phyloP scores from a whole-genome alignment of 352 stramenopile genomes.

The Pythium aquatile region DNA sequence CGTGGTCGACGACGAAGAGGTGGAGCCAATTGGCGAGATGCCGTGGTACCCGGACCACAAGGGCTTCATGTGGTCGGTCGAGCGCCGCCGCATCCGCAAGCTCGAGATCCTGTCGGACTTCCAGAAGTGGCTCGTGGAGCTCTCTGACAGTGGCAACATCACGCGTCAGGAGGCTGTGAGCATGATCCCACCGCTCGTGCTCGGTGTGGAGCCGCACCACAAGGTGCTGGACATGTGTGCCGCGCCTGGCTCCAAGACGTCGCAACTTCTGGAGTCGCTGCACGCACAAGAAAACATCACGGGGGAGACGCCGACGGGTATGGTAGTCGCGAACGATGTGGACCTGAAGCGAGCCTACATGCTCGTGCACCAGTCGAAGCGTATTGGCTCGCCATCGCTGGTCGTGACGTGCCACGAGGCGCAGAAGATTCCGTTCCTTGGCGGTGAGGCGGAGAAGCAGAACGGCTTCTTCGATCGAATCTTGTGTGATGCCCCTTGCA shows the following conservation, averaged over 20 bases:
- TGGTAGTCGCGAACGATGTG: slow-evolving; percentile 97
- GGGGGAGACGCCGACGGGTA: slow-evolving; percentile 81
- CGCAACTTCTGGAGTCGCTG: slow-evolving; percentile 95
- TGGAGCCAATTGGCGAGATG: slow-evolving; percentile 83
- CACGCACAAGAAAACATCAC: slow-evolving; percentile 79
- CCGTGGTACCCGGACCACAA: slow-evolving; percentile 89
- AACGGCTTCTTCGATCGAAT: slow-evolving; percentile 97
- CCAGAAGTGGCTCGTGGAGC: slow-evolving; percentile 95
- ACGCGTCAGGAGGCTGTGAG: slow-evolving; percentile 98
- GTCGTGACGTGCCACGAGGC: slow-evolving; percentile 96
- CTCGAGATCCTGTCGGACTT: slow-evolving; percentile 91
- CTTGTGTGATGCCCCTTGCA: slow-evolving; percentile 98
- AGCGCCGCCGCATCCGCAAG: slow-evolving; percentile 90
- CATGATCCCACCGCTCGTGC: slow-evolving; percentile 98
- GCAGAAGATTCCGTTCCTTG: slow-evolving; percentile 94
- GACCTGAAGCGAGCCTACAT: slow-evolving; percentile 98
- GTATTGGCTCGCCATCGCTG: slow-evolving; percentile 92
- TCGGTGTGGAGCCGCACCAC: slow-evolving; percentile 93
- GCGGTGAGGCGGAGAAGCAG: slow-evolving; percentile 45
- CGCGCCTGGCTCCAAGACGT: slow-evolving; percentile 98
- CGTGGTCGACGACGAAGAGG: slow-evolving; percentile 75
- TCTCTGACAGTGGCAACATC: slow-evolving; percentile 93
- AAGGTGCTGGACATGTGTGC: slow-evolving; percentile 98
- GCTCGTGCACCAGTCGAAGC: slow-evolving; percentile 96
- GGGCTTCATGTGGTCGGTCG: slow-evolving; percentile 89